Conservation (phyloP, 2,329 filamentous ascomycete species). For the Lachnellula willkommii region DNA sequence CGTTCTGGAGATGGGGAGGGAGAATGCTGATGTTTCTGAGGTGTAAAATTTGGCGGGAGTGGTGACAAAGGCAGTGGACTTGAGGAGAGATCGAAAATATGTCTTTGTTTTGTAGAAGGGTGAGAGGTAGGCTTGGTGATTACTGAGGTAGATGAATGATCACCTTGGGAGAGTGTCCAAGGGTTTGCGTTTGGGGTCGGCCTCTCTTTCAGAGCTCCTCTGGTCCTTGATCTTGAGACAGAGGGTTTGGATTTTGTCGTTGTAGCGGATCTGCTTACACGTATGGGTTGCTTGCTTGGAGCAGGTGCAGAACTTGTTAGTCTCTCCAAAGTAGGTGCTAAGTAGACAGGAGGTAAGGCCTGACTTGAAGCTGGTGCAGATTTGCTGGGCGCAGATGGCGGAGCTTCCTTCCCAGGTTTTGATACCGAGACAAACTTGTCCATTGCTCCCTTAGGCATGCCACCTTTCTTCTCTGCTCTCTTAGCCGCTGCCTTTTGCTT, state of each 20-base stretch:
- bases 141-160: constrained; percentile 7
- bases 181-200: constrained; percentile 2
- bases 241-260: not conserved
- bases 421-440: constrained; percentile 31
- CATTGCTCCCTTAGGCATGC: constrained; percentile 31
- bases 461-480: constrained; percentile 20
- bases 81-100: not conserved
- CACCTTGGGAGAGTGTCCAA: constrained; percentile 8
- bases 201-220: constrained; percentile 6
- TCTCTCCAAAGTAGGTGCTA: constrained; percentile 18
- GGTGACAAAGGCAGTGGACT: not conserved
- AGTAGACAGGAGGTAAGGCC: constrained; percentile 17
- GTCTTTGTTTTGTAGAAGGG: not conserved
- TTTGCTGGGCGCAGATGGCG: constrained; percentile 5
- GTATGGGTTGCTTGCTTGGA: not conserved
- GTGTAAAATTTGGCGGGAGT: not conserved
- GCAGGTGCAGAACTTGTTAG: not conserved
- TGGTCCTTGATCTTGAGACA: not conserved
- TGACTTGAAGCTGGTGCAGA: constrained; percentile 9
- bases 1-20: not conserved
- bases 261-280: not conserved
- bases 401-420: constrained; percentile 17
- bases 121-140: constrained; percentile 7
- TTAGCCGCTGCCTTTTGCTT: constrained; percentile 22
- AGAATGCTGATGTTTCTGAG: not conserved